These are phyloP conservation scores for Hansenula lynferdii DNA, from an alignment of 1,139 yeast genomes.

Conservation along the genomic window DNA sequence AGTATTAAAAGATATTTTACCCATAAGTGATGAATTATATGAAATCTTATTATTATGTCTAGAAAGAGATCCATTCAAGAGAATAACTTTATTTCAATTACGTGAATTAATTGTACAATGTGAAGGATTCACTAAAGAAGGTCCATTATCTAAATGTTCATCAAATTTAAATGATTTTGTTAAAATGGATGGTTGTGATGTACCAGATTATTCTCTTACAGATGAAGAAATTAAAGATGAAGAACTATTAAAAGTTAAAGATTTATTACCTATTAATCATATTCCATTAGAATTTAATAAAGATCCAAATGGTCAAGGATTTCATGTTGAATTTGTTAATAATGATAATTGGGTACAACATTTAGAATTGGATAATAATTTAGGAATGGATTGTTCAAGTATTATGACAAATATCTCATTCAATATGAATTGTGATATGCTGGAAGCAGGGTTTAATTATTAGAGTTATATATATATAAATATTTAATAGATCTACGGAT, in stretches of 20 bases:
- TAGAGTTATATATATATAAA: neutral
- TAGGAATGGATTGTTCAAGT: conserved; percentile 5
- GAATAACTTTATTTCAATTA: conserved; percentile 50
- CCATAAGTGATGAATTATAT: conserved; percentile 60
- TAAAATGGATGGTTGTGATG: neutral
- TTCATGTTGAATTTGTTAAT: neutral
- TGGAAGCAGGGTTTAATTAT: neutral
- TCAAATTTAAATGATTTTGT: neutral
- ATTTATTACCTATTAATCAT: neutral
- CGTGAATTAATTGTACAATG: conserved; percentile 18
- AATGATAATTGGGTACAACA: conserved; percentile 9
- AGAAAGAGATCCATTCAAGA: conserved; percentile 55
- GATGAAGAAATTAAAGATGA: neutral
- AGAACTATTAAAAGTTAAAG: neutral
- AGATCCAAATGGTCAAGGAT: neutral
- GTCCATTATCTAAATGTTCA: conserved; percentile 9
- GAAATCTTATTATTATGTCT: conserved; percentile 50
- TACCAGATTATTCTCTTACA: neutral
- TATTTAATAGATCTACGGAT: neutral
- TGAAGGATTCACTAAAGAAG: conserved; percentile 14
- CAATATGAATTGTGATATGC: conserved; percentile 4
- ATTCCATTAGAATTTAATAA: neutral
- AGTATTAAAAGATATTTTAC: conserved; percentile 32
- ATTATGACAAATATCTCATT: conserved; percentile 4
- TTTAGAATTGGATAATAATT: neutral